A percentile compares a stretch with the other conserved stretches of the same genome.
Conservation (phyloP, 228 moss, liverwort and hornwort species). For the Sphagnum fallax region DNA sequence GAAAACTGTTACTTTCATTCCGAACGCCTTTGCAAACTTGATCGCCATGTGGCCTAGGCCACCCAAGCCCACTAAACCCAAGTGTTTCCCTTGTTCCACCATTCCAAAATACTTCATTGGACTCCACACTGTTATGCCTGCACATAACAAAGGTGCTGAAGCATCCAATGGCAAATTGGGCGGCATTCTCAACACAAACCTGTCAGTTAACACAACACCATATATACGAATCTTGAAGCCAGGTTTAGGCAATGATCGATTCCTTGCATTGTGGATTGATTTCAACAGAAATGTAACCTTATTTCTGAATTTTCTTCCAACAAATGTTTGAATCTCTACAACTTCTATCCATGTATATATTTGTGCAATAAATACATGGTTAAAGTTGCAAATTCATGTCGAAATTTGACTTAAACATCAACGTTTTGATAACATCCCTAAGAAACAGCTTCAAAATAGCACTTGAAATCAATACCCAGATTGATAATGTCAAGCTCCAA, state of each 20-base stretch:
- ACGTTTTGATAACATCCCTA: background rate
- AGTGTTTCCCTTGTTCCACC: slow-evolving; percentile 28
- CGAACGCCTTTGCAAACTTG: slow-evolving; percentile 39
- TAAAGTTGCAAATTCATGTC: background rate
- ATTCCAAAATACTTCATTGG: slow-evolving; percentile 45
- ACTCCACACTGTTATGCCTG: slow-evolving; percentile 44
- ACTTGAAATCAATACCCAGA: background rate
- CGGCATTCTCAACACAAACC: slow-evolving; percentile 32
- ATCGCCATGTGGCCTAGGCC: slow-evolving; percentile 57
- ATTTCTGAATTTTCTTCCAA: background rate
- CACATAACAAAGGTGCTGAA: slow-evolving; percentile 45
- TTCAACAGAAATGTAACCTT: background rate
- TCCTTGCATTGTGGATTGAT: background rate
- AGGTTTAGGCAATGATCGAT: background rate
- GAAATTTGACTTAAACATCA: background rate
- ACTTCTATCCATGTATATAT: background rate
- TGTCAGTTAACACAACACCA: slow-evolving; percentile 1
- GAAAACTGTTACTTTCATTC: slow-evolving; percentile 39
- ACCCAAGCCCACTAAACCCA: slow-evolving; percentile 41
- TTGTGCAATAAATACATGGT: no score
- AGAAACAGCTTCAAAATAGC: background rate
- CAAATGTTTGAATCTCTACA: background rate
- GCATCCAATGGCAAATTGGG: slow-evolving; percentile 23
- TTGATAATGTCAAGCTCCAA: background rate
- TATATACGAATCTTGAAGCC: background rate